Conservation (phyloP, 2,329 filamentous ascomycete genomes). For the Truncatella angustata region DNA sequence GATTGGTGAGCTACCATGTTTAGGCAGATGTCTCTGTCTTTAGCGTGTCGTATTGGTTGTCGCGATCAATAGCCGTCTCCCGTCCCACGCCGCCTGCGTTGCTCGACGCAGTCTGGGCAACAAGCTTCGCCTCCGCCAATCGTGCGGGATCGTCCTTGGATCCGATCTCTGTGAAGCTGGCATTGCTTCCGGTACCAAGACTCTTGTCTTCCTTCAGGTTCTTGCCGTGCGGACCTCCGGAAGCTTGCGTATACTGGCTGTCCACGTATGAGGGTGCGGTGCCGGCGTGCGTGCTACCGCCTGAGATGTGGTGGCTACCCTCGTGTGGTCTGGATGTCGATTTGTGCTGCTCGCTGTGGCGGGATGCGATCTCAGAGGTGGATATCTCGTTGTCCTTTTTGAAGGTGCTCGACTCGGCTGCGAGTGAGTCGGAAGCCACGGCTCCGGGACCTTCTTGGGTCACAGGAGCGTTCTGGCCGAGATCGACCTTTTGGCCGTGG, state of each 20-base stretch:
- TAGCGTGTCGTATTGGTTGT: constrained; percentile 21
- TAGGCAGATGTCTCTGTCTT: constrained; percentile 7
- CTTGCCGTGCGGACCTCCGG: constrained; percentile 39
- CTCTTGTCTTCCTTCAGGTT: constrained; percentile 37
- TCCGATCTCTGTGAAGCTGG: constrained; percentile 42
- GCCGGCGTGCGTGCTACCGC: constrained; percentile 13
- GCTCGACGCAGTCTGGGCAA: constrained; percentile 53
- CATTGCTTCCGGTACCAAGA: constrained; percentile 35
- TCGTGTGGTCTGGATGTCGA: not conserved
- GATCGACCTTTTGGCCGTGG: constrained; percentile 41
- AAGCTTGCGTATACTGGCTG: constrained; percentile 31
- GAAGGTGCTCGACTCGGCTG: constrained; percentile 62
- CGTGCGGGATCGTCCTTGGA: constrained; percentile 46
- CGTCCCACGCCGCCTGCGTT: constrained; percentile 40
- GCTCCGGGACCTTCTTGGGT: constrained; percentile 62
- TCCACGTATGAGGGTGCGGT: constrained; percentile 38
- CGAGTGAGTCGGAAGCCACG: constrained; percentile 69
- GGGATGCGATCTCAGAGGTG: constrained; percentile 40
- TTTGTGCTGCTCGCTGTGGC: not conserved
- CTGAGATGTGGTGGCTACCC: not conserved
- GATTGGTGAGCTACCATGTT: too few species aligned
- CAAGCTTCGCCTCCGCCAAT: constrained; percentile 42
- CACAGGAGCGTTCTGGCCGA: constrained; percentile 44
- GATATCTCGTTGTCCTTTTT: constrained; percentile 58
- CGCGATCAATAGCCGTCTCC: constrained; percentile 32